Percentiles rank a stretch among this genome's conserved stretches.
Evolutionary conservation across 345 rosid genomes (phyloP).

Genomic region (Melaleuca quinquenervia): DNA sequence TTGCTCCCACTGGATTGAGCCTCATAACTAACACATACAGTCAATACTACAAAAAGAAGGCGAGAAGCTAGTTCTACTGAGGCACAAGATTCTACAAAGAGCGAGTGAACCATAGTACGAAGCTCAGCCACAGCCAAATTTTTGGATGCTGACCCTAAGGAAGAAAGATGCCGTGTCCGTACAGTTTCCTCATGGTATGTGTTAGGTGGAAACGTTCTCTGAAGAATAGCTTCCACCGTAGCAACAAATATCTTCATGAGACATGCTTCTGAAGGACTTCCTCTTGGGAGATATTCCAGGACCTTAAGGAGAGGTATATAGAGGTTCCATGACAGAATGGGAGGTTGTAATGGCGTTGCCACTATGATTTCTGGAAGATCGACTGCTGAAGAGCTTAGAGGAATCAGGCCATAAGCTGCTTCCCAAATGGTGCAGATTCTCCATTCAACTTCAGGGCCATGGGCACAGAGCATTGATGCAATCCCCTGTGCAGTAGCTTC

Average conservation of each 20-base stretch:
- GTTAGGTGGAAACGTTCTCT: slow-evolving; percentile 75
- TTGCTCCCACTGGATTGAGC: slow-evolving; percentile 75
- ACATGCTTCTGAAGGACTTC: slow-evolving; percentile 98
- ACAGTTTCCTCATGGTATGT: slow-evolving; percentile 39
- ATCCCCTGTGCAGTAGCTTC: slow-evolving; percentile 99
- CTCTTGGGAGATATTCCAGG: slow-evolving; percentile 94
- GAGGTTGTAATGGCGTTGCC: slow-evolving; percentile 91
- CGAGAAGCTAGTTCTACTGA: slow-evolving; percentile 93
- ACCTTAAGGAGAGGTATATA: slow-evolving; percentile 97
- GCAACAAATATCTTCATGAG: slow-evolving; percentile 95
- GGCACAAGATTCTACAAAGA: slow-evolving; percentile 84
- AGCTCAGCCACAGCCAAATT: slow-evolving; percentile 94
- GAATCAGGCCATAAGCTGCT: slow-evolving; percentile 95
- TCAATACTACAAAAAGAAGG: slow-evolving; percentile 82
- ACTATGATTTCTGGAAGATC: slow-evolving; percentile 98
- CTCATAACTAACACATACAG: slow-evolving; percentile 95
- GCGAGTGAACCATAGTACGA: slow-evolving; percentile 95
- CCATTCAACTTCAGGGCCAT: slow-evolving; percentile 99
- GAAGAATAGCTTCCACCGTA: slow-evolving; percentile 85
- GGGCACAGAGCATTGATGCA: slow-evolving; percentile 99
- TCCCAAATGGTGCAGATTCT: slow-evolving; percentile 99
- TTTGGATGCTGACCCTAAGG: slow-evolving; percentile 61
- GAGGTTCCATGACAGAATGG: slow-evolving; percentile 82
- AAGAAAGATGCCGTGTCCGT: slow-evolving; percentile 37
- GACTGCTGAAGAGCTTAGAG: slow-evolving; percentile 86